phyloP scores from a whole-genome alignment of 805 yeast genomes.

The Kodamaea nitidulidarum region DNA sequence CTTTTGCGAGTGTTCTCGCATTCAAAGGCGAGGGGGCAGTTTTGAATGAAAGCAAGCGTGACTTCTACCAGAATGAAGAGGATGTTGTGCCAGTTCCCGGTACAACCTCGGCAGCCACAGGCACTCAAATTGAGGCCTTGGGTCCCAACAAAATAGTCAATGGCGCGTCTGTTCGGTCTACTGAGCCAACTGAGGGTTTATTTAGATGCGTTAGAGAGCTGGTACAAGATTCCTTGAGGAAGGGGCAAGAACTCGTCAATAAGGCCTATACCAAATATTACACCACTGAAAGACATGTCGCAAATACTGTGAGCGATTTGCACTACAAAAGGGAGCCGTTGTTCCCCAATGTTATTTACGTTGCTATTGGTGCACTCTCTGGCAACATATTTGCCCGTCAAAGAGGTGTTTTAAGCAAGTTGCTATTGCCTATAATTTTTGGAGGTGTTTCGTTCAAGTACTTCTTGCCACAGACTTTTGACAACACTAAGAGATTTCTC shows the following conservation, averaged over 20 bases:
- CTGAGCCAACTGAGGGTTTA: constrained; percentile 43
- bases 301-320: constrained; percentile 58
- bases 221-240: constrained; percentile 28
- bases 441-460: constrained; percentile 63
- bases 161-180: constrained; percentile 56
- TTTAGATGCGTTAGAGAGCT: constrained; percentile 48
- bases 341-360: constrained; percentile 66
- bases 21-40: background rate
- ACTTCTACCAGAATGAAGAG: constrained; percentile 49
- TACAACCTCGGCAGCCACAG: constrained; percentile 41
- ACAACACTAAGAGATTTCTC: constrained; percentile 52
- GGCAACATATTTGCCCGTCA: constrained; percentile 74
- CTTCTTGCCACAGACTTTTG: constrained; percentile 70
- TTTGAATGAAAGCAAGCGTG: constrained; percentile 26
- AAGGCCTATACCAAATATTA: constrained; percentile 48
- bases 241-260: constrained; percentile 34
- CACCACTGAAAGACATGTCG: constrained; percentile 58
- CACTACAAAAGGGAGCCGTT: constrained; percentile 65
- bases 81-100: constrained; percentile 49
- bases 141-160: constrained; percentile 48
- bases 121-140: constrained; percentile 37
- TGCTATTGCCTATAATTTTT: constrained; percentile 52
- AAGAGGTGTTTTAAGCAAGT: constrained; percentile 52
- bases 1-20: constrained; percentile 1
- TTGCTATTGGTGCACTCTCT: constrained; percentile 62